Base-by-base conservation (phyloP, 768 basidiomycete species). In the Cyclocybe cylindracea region DNA sequence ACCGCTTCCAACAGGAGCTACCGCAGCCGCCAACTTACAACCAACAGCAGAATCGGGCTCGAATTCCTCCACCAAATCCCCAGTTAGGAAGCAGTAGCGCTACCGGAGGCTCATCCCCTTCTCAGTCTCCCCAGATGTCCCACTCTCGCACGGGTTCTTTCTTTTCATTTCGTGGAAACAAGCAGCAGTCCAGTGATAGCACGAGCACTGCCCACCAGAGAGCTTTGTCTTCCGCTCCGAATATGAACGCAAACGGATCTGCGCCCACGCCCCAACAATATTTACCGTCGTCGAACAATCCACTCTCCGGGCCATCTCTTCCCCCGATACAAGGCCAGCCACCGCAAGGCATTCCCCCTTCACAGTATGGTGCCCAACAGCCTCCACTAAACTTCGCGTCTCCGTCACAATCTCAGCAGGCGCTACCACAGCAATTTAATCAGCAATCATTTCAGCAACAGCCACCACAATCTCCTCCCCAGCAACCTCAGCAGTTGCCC, bases 91-190 rank as follows among this genome's bases (percentile, higher is more conserved):
- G 18, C 14, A 29, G 36, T 48, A 2, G 38, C 37, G 24, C 43
- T 34, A 18, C 50, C 34, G 32, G 29, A 35, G 46, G 14, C 46
- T 34, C 37, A 32, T 32, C 39, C 14, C 33, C 38, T 43, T 39
- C 32, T 24, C 54, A 53, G 44, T 45, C 56, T 8, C 58, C 51
- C 44, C 46, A 57, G 7, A 61, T 64, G 60, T 47, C 68, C 10
- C 85, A 86, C 62, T 59, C 77, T 34, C 81, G 84, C 37, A 75
- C 83, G n/a, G 69, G 80, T 6, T 87, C 85, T 24, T 83, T 85
- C 72, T 87, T 87, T 66, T 79, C 83, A 13, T 84, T 86, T 65
- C 75, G 75, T 41, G 52, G 58, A 55, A 73, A 61, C 56, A 80
- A 72, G 53, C 67, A 67, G 24, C 52, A 24, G 24, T 24, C 69